Base-by-base conservation (phyloP, 1,284 basidiomycete genomes). In the Ustilago cynodontis region DNA sequence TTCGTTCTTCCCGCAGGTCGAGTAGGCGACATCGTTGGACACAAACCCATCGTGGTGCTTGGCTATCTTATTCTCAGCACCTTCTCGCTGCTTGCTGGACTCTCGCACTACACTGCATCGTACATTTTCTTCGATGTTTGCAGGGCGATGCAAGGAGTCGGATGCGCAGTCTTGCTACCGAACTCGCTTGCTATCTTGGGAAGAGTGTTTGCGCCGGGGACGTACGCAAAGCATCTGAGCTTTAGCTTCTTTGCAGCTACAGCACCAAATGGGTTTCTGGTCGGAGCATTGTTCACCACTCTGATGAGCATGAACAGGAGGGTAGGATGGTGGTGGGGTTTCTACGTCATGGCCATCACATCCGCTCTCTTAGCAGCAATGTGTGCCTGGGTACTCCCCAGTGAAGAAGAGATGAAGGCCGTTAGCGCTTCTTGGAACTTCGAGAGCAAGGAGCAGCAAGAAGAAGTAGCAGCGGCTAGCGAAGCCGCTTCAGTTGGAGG, bases 1-100 rank as follows among this genome's bases (percentile, higher is more conserved):
- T 75, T 82, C 52, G 78, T 82, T 10, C 67, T 82, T 0, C 74
- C 79, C n/a, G 64, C 75, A 7, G 81, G 81, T 22, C 63, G 74
- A 6, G 50, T 79, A 14, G 81, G 81, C 22, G 80, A 82, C 49
- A 45, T 82, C 14, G 43, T 72, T 20, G 80, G 80, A 16, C 78
- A 80, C 62, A 78, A 76, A 47, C 31, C 57, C 37, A 26, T 76
- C 47, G 54, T 82, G 31, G 45, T 80, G 14, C n/a, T 77, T 29
- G 81, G 81, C 45, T 82, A 64, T 47, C 33, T 43, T 29, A 65
- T 72, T 28, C 61, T 76, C 20, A 29, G 52, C 8, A 13, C 80
- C 31, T 78, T 66, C 54, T 68, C 78, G 3, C 53, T 82, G 0
- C 29, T 79, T 20, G 60, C 78, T 8, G 81, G 80, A 0, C 63